Evolutionary conservation across 1,139 yeast species (phyloP).

Genomic region (Saccharomycopsis phalli): DNA sequence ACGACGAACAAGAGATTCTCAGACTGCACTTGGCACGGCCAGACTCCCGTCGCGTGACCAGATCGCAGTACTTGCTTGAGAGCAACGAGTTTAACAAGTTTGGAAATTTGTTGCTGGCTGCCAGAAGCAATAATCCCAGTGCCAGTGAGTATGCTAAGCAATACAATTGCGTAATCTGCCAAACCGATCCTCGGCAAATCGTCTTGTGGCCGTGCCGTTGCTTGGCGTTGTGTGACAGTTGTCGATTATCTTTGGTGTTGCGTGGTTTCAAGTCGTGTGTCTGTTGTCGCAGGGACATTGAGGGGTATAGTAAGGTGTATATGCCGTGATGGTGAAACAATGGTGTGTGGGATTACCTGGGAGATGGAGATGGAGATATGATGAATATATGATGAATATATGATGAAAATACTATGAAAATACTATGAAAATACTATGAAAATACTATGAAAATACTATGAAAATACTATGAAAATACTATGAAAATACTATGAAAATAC

Average conservation of each 20-base stretch:
- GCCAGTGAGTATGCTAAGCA: conserved; percentile 24
- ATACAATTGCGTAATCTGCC: conserved; percentile 69
- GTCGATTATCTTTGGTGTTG: conserved; percentile 67
- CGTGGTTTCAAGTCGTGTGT: conserved; percentile 76
- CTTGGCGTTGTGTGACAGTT: conserved; percentile 77
- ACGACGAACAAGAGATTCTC: conserved; percentile 11
- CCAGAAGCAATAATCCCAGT: conserved; percentile 17
- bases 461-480: no score
- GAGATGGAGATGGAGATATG: no score
- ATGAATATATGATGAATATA: no score
- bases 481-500: no score
- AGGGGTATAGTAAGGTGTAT: conserved; percentile 44
- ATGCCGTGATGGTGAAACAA: conserved; percentile 38
- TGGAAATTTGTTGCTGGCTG: background rate
- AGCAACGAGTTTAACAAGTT: conserved; percentile 1
- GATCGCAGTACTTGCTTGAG: conserved; percentile 1
- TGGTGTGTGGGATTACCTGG: no score
- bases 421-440: no score
- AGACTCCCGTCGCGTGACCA: background rate
- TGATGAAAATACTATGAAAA: no score
- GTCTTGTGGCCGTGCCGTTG: conserved; percentile 93
- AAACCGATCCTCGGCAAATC: conserved; percentile 61
- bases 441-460: no score
- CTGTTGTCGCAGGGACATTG: conserved; percentile 71
- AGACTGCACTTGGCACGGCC: conserved; percentile 8